Base-by-base conservation (phyloP, 2,329 filamentous ascomycete genomes). In the Calonectria ilicicola region DNA sequence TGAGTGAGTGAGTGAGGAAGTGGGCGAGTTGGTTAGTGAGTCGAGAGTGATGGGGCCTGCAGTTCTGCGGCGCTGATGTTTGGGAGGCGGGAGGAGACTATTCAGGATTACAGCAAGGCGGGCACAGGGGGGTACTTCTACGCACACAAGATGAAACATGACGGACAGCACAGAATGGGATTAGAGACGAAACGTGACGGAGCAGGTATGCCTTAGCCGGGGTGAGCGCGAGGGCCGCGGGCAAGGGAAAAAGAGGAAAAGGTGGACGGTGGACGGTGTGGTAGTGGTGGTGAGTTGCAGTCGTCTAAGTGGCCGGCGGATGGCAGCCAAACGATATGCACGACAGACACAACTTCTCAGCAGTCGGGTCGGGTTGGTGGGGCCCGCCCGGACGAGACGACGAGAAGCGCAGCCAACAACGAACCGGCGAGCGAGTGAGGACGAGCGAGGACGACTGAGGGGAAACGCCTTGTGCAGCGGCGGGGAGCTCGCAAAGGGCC, bases 131-230 rank as follows among this genome's bases (percentile, higher is more conserved):
- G 29, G n/a, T 38, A 38, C 29, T 58, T 58, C 32, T 38, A 58
- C 29, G 51, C 51, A 58, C 32, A 21, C 32, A 21, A 21, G 51
- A 58, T 38, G 51, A 58, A 58, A 58, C 51, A 58, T n/a, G n/a
- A 12, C 7, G 32, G 1, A 35, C 32, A 35, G 32, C 32, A 35
- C 32, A 35, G 32, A 58, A 38, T 7, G 29, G 29, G 51, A 58
- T 29, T 58, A 38, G 51, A 29, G 51, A 58, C 51, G 51, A 58
- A 58, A 58, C 29, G 51, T 58, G 51, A 58, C 51, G 35, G 51
- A 56, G 17, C 51, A 58, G 23, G 51, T 38, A 35, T 38, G 29
- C 51, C 29, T 58, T 35, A 38, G 51, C 29, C 51, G 29, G 51
- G 29, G 51, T 46, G 17, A 46, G 17, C 42, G 42, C 42, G 19